Percentiles rank a stretch among this genome's conserved stretches.
These are phyloP conservation scores for Middelhovenomyces tepae DNA, from an alignment of 805 yeast species.

Conservation along the genomic window DNA sequence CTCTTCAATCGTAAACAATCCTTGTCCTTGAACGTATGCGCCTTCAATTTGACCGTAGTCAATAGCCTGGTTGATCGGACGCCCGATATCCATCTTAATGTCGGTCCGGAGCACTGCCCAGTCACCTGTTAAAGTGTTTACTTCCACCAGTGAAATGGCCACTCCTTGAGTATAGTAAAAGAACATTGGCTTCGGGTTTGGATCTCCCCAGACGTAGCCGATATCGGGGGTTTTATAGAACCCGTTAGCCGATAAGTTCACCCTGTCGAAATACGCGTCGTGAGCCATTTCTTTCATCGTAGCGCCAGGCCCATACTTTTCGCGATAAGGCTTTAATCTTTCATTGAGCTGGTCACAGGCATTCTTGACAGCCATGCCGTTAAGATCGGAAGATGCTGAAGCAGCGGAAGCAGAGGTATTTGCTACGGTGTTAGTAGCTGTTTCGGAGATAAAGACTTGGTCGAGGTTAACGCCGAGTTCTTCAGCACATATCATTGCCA, in stretches of 20 bases:
- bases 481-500: conserved; percentile 40
- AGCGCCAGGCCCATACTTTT: conserved; percentile 29
- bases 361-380: conserved; percentile 41
- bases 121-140: conserved; percentile 41
- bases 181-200: conserved; percentile 38
- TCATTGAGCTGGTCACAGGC: conserved; percentile 39
- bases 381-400: conserved; percentile 40
- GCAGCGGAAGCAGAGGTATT: conserved; percentile 44
- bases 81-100: conserved; percentile 41
- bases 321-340: conserved; percentile 33
- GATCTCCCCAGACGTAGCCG: conserved; percentile 35
- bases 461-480: conserved; percentile 35
- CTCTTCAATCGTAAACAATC: conserved; percentile 41
- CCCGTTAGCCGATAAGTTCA: conserved; percentile 40
- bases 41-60: conserved; percentile 46
- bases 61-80: conserved; percentile 40
- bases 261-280: conserved; percentile 37
- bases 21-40: conserved; percentile 43
- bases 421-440: conserved; percentile 40
- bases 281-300: conserved; percentile 34
- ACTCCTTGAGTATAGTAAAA: conserved; percentile 41
- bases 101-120: conserved; percentile 36
- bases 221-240: conserved; percentile 43
- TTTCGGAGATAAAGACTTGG: conserved; percentile 36
- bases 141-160: conserved; percentile 36